Conservation (phyloP, 352 stramenopile species). For the Globisporangium okanoganense region DNA sequence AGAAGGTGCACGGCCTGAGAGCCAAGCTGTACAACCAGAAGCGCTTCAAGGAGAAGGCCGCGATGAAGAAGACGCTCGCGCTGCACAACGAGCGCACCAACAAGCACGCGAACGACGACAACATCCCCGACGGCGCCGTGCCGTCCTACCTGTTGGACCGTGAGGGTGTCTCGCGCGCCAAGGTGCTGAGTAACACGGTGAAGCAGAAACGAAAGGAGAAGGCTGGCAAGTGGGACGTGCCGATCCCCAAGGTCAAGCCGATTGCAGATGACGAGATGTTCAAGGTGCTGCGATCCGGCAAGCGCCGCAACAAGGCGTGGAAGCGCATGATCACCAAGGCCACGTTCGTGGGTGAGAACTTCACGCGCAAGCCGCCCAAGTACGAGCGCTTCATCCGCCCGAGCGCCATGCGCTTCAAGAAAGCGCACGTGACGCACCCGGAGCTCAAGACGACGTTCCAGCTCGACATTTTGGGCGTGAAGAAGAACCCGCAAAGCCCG, state of each 20-base stretch:
- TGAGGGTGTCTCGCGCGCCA: slow-evolving; percentile 97
- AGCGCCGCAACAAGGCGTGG: slow-evolving; percentile 93
- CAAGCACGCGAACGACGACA: slow-evolving; percentile 98
- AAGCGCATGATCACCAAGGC: slow-evolving; percentile 93
- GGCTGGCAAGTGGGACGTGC: slow-evolving; percentile 99
- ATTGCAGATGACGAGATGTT: slow-evolving; percentile 99
- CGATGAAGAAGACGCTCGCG: slow-evolving; percentile 99
- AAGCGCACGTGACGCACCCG: slow-evolving; percentile 99
- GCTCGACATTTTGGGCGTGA: slow-evolving; percentile 99
- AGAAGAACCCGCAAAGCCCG: slow-evolving; percentile 98
- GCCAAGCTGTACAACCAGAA: slow-evolving; percentile 99
- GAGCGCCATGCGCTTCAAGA: slow-evolving; percentile 98
- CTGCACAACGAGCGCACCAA: slow-evolving; percentile 99
- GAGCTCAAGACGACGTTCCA: slow-evolving; percentile 99
- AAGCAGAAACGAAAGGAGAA: slow-evolving; percentile 99
- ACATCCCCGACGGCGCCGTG: slow-evolving; percentile 94
- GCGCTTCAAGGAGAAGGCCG: slow-evolving; percentile 99
- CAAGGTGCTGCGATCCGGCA: slow-evolving; percentile 97
- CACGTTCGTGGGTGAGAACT: slow-evolving; percentile 99
- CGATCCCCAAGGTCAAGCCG: slow-evolving; percentile 83
- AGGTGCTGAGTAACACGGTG: slow-evolving; percentile 99
- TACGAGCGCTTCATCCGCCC: slow-evolving; percentile 99
- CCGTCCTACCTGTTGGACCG: slow-evolving; percentile 99
- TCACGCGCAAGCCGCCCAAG: slow-evolving; percentile 99
- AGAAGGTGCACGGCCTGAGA: slow-evolving; percentile 98